Conservation (phyloP, 768 basidiomycete species). For the Phanerochaete sordida region DNA sequence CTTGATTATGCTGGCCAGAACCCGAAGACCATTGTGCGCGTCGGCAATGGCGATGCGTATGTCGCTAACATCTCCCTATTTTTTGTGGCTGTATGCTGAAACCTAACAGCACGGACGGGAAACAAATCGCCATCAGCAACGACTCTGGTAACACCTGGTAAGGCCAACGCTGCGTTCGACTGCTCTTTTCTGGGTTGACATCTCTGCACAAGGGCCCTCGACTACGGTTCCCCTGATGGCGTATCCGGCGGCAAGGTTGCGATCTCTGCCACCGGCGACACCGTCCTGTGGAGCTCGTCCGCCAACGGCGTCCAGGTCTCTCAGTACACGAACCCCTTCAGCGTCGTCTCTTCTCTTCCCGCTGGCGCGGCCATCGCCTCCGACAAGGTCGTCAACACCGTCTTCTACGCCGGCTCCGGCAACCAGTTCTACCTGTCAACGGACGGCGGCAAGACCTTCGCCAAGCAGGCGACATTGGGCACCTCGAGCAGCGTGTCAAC, state of each 20-base stretch:
- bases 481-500: slow-evolving; percentile 46
- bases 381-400: slow-evolving; percentile 53
- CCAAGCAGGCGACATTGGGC: slow-evolving; percentile 38
- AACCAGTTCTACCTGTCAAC: slow-evolving; percentile 59
- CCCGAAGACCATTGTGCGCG: slow-evolving; percentile 47
- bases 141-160: slow-evolving; percentile 55
- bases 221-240: slow-evolving; percentile 5
- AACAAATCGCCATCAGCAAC: slow-evolving; percentile 57
- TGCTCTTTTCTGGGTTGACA: background rate
- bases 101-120: slow-evolving; percentile 13
- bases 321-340: slow-evolving; percentile 47
- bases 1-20: slow-evolving; percentile 53
- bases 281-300: slow-evolving; percentile 54
- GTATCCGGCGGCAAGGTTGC: slow-evolving; percentile 27
- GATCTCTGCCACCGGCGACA: slow-evolving; percentile 51
- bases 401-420: slow-evolving; percentile 59
- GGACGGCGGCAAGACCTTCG: slow-evolving; percentile 54
- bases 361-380: slow-evolving; percentile 54
- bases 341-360: slow-evolving; percentile 48
- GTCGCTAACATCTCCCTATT: background rate
- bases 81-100: background rate
- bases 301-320: slow-evolving; percentile 51
- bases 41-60: slow-evolving; percentile 40
- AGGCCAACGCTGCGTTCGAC: slow-evolving; percentile 11
- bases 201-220: background rate